Evolutionary conservation across 106 monocot species (phyloP), one percentile per base, ranked within the genome.

Genomic region (Dioscorea dumetorum): DNA sequence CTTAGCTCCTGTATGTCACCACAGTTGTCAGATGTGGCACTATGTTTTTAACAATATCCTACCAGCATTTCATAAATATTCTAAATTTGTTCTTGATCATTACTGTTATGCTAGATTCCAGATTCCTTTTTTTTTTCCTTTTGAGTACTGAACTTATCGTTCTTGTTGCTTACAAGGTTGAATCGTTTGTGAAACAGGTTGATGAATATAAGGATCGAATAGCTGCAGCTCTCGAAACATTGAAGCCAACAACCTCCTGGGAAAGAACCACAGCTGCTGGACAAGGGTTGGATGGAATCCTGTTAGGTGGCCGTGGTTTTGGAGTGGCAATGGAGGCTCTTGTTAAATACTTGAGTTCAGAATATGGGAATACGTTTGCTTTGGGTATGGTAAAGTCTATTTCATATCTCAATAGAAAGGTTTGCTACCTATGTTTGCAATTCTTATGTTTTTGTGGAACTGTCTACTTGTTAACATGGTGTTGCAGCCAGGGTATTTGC

Each of bases 341-440:
- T 34, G 75, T 90, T 67, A 83, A 64, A 57, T 99, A 99, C 78
- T 69, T 99, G 61, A 82, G 92, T 85, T 90, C 93, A 59, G 93
- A 90, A 79, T 99, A 93, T 81, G 99, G 92, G 24, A 87, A 73
- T 62, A 93, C 90, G 62, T 99, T 90, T 93, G 90, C 93, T 72
- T 57, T 99, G 81, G 99, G 99, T 99, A 85, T 62, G 85, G 35
- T 75, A 71, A 66, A 64, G 67, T 60, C 70, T 67, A 49, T 54
- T 54, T 67, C 62, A 16, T 33, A n/a, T 48, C 9, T 19, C 9
- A 23, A 6, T 41, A 41, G 41, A 41, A 8, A 41, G 41, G 41
- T 41, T 41, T 41, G 41, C 41, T 41, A 10, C 9, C 6, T 41
- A 41, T 41, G 6, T 41, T 41, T 41, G 41, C 3, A 41, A 41